phyloP scores from a whole-genome alignment of 2,329 filamentous ascomycete genomes.

The Dothideomycetidae sp. region DNA sequence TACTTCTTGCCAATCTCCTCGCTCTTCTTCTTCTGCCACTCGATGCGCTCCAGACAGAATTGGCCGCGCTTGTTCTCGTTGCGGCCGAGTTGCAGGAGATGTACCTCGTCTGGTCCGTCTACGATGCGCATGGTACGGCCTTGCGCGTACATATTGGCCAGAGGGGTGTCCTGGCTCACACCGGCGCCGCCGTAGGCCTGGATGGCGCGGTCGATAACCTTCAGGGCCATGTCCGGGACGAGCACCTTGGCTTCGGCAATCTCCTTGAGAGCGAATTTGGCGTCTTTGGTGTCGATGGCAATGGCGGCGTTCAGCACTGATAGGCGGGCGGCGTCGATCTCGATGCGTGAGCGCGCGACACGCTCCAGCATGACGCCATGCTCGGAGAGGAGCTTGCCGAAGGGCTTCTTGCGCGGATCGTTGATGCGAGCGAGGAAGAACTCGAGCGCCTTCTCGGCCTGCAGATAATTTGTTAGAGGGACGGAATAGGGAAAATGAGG shows the following conservation, averaged over 20 bases:
- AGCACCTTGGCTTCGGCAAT: slow-evolving; percentile 94
- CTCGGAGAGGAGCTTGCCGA: slow-evolving; percentile 71
- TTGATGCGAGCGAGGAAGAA: slow-evolving; percentile 93
- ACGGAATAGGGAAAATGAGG: neutral
- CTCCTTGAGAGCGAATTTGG: slow-evolving; percentile 80
- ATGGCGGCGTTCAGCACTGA: slow-evolving; percentile 88
- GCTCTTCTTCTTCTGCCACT: slow-evolving; percentile 49
- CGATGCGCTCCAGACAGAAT: slow-evolving; percentile 44
- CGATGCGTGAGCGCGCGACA: slow-evolving; percentile 80
- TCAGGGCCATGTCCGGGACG: slow-evolving; percentile 66
- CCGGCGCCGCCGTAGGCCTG: slow-evolving; percentile 86
- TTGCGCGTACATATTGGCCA: slow-evolving; percentile 44
- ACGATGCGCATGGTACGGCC: slow-evolving; percentile 24
- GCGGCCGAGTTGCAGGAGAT: slow-evolving; percentile 63
- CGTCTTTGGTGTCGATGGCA: slow-evolving; percentile 78
- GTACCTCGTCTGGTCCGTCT: slow-evolving; percentile 94
- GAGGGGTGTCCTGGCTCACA: slow-evolving; percentile 84
- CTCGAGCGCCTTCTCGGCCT: slow-evolving; percentile 79
- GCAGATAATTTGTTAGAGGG: neutral
- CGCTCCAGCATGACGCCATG: slow-evolving; percentile 94
- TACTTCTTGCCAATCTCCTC: slow-evolving; percentile 52
- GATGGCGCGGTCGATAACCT: slow-evolving; percentile 85
- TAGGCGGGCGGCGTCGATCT: slow-evolving; percentile 84
- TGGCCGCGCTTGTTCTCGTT: slow-evolving; percentile 62
- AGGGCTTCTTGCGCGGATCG: slow-evolving; percentile 78